Conservation (phyloP, 768 basidiomycete genomes). For the Leccinum truebloodii region DNA sequence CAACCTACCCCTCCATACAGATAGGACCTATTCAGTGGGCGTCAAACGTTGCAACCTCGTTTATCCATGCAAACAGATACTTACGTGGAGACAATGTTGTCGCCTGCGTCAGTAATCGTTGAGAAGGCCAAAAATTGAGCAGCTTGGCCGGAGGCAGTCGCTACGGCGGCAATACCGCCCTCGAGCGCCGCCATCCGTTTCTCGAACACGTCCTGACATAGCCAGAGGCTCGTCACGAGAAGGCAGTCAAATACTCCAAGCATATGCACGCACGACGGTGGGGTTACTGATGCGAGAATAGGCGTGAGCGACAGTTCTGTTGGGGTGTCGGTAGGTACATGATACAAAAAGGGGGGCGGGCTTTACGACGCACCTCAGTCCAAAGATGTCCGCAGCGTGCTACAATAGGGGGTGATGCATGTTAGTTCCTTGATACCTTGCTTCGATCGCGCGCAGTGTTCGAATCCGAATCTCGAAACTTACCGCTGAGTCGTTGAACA, state of each 20-base stretch:
- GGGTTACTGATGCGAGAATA: constrained; percentile 26
- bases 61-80: constrained; percentile 41
- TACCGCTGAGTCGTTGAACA: too few relatives aligned
- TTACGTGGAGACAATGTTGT: constrained; percentile 77
- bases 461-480: too few relatives aligned
- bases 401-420: accelerated
- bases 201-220: constrained; percentile 69
- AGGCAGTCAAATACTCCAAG: neutral
- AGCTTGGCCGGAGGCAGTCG: constrained; percentile 71
- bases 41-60: neutral
- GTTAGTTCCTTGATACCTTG: too few relatives aligned
- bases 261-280: constrained; percentile 14
- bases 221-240: neutral
- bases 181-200: constrained; percentile 79
- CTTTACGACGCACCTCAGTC: too few relatives aligned
- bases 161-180: constrained; percentile 75
- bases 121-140: constrained; percentile 76
- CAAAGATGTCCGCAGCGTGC: too few relatives aligned
- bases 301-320: neutral
- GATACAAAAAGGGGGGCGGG: too few relatives aligned
- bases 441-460: too few relatives aligned
- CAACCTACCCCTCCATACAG: constrained; percentile 21
- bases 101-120: constrained; percentile 60
- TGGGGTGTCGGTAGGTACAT: too few relatives aligned
- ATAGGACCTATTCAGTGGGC: constrained; percentile 9